Percentiles rank a stretch among this genome's conserved stretches.
Evolutionary conservation across 1,139 yeast species (phyloP).

Genomic region (Zygosaccharomyces pseudobailii): DNA sequence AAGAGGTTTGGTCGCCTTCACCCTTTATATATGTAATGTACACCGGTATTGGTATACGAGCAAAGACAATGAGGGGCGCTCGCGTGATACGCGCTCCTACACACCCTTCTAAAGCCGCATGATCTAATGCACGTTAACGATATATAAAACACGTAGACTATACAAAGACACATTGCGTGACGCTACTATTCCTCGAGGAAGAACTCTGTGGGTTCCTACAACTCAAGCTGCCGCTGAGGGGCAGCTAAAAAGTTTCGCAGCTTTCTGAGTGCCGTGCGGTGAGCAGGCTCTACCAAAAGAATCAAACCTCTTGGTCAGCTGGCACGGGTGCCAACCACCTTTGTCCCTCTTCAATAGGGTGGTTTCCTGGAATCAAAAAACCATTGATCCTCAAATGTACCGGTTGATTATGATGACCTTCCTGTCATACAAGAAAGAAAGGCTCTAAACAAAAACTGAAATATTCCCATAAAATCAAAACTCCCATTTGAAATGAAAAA

Average conservation of each 20-base stretch:
- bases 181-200: slow-evolving; percentile 3
- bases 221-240: neutral
- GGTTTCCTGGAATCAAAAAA: slow-evolving; percentile 10
- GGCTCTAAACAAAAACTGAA: neutral
- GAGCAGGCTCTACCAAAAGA: slow-evolving; percentile 23
- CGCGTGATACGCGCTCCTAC: neutral
- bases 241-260: neutral
- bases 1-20: neutral
- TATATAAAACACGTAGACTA: neutral
- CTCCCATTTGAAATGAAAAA: slow-evolving; percentile 13
- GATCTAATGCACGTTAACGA: neutral
- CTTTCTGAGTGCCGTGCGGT: neutral
- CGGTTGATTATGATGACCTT: slow-evolving; percentile 6
- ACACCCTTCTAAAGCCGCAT: neutral
- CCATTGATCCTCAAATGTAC: slow-evolving; percentile 30
- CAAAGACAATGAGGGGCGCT: neutral
- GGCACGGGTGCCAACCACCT: slow-evolving; percentile 18
- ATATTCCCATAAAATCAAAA: slow-evolving; percentile 4
- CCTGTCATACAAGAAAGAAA: slow-evolving; percentile 2
- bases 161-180: slow-evolving; percentile 1
- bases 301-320: slow-evolving; percentile 32
- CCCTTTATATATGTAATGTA: neutral
- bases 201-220: neutral
- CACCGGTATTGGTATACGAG: neutral
- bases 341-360: slow-evolving; percentile 34